Percentiles rank a stretch among this genome's conserved stretches.
Conservation (phyloP, 768 basidiomycete species). For the Boletus vinaceobasis region DNA sequence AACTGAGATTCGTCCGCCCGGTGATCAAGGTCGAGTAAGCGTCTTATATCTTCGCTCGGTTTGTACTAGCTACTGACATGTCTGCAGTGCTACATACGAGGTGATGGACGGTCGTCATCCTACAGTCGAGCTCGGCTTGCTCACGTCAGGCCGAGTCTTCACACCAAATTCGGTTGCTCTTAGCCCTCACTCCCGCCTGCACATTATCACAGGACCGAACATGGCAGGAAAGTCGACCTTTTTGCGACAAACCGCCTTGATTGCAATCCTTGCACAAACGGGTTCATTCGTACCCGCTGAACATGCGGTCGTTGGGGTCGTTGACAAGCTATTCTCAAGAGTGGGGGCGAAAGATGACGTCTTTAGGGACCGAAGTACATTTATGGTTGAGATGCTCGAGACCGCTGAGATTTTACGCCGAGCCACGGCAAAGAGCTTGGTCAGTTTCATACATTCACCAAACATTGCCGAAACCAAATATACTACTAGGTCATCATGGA, state of each 20-base stretch:
- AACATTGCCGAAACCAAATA: conserved; percentile 4
- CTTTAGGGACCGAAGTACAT: conserved; percentile 90
- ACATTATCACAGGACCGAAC: conserved; percentile 91
- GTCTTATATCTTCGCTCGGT: background rate
- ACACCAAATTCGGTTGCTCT: conserved; percentile 79
- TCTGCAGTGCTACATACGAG: conserved; percentile 50
- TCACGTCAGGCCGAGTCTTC: conserved; percentile 71
- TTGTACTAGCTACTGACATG: background rate
- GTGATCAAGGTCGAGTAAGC: conserved; percentile 65
- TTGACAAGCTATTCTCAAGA: conserved; percentile 91
- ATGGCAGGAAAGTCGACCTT: conserved; percentile 96
- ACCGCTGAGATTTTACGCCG: conserved; percentile 85
- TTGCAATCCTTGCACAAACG: conserved; percentile 85
- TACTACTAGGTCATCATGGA: conserved; percentile 90
- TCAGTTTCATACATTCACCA: conserved; percentile 34
- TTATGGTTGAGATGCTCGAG: conserved; percentile 98
- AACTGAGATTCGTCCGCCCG: conserved; percentile 76
- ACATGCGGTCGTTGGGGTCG: conserved; percentile 72
- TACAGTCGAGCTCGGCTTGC: conserved; percentile 84
- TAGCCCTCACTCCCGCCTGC: conserved; percentile 57
- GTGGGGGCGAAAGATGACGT: conserved; percentile 95
- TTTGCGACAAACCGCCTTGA: conserved; percentile 86
- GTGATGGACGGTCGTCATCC: conserved; percentile 87
- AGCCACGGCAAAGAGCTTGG: conserved; percentile 81
- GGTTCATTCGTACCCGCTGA: conserved; percentile 95